Conservation (phyloP, 306 rosid species). For the Fragaria iinumae region DNA sequence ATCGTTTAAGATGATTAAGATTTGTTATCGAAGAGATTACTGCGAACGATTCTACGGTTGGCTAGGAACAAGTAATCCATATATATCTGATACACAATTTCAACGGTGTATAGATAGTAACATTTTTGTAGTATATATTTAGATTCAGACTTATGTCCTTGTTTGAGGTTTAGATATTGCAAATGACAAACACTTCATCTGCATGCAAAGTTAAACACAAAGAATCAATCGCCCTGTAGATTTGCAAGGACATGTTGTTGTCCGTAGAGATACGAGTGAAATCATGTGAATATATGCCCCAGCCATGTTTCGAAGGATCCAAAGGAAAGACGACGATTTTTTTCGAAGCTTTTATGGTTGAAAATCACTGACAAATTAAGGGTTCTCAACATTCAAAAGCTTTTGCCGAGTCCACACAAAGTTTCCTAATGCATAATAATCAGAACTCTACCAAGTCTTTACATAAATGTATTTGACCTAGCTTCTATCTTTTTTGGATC, state of each 20-base stretch:
- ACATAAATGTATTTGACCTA: not conserved
- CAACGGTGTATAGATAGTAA: not conserved
- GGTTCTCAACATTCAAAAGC: not conserved
- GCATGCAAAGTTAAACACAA: not conserved
- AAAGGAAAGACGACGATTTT: conserved; percentile 17
- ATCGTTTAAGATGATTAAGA: not conserved
- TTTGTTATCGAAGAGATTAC: not conserved
- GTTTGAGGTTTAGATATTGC: not conserved
- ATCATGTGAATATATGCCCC: not conserved
- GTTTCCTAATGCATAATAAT: not conserved
- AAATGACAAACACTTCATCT: not conserved
- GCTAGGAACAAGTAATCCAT: not conserved
- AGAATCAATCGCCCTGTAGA: not conserved
- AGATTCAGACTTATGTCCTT: not conserved
- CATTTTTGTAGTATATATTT: not conserved
- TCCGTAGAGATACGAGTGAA: not conserved
- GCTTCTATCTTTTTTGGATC: not conserved
- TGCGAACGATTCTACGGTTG: not conserved
- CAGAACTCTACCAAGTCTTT: not conserved
- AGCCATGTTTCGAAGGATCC: conserved; percentile 11
- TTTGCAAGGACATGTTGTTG: not conserved
- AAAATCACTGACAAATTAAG: not conserved
- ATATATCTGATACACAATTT: not conserved
- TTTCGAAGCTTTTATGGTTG: not conserved
- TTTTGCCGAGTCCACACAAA: not conserved